phyloP scores from a whole-genome alignment of 306 rosid genomes.

The Pachyrhizus erosus region DNA sequence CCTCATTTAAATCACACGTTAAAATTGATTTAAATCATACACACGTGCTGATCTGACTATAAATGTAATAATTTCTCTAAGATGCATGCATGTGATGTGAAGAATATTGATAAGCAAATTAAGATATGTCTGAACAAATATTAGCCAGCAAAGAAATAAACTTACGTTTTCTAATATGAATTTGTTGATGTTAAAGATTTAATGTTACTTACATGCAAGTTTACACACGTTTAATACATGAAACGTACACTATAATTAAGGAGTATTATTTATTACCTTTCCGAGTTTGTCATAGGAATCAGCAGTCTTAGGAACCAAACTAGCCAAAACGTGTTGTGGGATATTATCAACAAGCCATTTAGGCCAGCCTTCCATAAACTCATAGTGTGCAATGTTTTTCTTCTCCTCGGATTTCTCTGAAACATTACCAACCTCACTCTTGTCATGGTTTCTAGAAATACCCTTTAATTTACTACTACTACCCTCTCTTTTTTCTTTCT shows the following conservation, averaged over 20 bases:
- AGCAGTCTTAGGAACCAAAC: background rate
- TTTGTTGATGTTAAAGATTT: background rate
- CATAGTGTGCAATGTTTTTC: background rate
- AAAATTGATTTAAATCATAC: no score
- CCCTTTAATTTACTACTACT: background rate
- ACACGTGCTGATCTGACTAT: no score
- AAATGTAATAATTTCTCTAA: background rate
- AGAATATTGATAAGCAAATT: no score
- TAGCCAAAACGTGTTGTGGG: background rate
- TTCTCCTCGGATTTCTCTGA: background rate
- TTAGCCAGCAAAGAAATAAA: background rate
- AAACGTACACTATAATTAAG: background rate
- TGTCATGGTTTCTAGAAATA: background rate
- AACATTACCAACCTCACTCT: background rate
- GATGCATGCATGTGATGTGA: background rate
- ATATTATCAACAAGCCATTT: slow-evolving; percentile 19
- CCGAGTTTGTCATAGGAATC: slow-evolving; percentile 11
- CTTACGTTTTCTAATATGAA: background rate
- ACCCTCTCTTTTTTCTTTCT: background rate
- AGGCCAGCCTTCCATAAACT: background rate
- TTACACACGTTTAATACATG: background rate
- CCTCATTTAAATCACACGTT: no score
- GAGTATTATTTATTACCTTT: background rate
- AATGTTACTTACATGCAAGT: background rate
- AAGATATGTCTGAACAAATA: no score